phyloP scores from a whole-genome alignment of 257 asterid species.

The Nicotiana sylvestris region DNA sequence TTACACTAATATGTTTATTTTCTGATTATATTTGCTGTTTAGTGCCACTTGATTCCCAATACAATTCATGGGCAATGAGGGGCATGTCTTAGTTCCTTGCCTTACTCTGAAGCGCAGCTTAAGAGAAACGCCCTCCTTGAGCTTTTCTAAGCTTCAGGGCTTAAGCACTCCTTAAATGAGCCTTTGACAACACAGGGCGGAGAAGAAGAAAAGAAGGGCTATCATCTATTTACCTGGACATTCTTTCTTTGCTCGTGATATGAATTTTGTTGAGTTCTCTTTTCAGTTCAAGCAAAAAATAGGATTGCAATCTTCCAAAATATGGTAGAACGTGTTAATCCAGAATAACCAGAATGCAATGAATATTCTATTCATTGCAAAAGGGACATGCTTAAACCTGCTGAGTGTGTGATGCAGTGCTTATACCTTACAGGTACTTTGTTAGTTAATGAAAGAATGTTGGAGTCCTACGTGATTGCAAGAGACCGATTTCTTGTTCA shows the following conservation, averaged over 20 bases:
- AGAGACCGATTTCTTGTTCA: slow-evolving; percentile 95
- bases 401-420: slow-evolving; percentile 7
- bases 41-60: too few relatives aligned
- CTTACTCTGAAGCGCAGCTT: too few relatives aligned
- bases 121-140: too few relatives aligned
- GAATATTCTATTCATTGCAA: background rate
- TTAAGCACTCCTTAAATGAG: too few relatives aligned
- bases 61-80: too few relatives aligned
- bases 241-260: background rate
- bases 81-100: too few relatives aligned
- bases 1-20: too few relatives aligned
- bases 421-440: slow-evolving; percentile 71
- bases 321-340: background rate
- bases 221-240: background rate
- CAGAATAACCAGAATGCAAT: slow-evolving; percentile 11
- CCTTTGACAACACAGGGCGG: background rate
- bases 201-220: background rate
- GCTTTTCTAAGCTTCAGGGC: too few relatives aligned
- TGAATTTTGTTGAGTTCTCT: background rate
- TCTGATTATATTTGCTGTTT: too few relatives aligned
- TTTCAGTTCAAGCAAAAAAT: background rate
- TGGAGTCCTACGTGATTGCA: slow-evolving; percentile 93
- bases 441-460: slow-evolving; percentile 96
- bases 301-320: background rate
- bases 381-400: slow-evolving; percentile 10